A percentile compares a stretch with the other conserved stretches of the same genome.
phyloP scores from a whole-genome alignment of 116 monocot genomes.

The Dioscorea cayenensis region DNA sequence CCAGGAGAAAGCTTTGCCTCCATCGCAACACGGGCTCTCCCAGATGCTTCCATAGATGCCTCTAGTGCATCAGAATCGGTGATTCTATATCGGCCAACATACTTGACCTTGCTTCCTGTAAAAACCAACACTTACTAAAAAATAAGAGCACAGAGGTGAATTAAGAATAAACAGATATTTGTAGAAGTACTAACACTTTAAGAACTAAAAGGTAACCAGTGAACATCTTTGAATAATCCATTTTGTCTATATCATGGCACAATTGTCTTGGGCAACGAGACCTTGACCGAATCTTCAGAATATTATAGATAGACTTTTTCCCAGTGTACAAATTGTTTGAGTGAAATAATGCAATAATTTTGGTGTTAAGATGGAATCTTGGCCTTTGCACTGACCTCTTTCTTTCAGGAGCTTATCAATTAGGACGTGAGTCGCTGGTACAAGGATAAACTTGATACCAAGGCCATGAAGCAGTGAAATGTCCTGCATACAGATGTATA shows the following conservation, averaged over 20 bases:
- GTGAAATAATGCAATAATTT: neutral
- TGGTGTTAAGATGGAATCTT: neutral
- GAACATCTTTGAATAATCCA: neutral
- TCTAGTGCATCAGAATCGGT: conserved; percentile 60
- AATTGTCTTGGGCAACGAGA: neutral
- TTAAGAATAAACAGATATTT: neutral
- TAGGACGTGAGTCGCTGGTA: conserved; percentile 80
- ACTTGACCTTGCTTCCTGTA: conserved; percentile 53
- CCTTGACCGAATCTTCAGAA: neutral
- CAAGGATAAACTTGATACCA: conserved; percentile 86
- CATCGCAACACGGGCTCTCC: conserved; percentile 41
- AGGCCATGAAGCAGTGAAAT: conserved; percentile 94
- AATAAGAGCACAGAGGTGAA: neutral
- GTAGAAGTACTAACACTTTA: neutral
- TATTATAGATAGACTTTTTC: neutral
- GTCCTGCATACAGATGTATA: conserved; percentile 42
- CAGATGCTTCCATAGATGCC: conserved; percentile 75
- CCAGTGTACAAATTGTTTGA: too few species aligned
- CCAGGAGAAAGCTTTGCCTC: conserved; percentile 84
- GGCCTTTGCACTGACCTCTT: conserved; percentile 35
- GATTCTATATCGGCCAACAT: conserved; percentile 59
- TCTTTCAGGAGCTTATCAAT: conserved; percentile 75
- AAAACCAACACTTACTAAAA: neutral
- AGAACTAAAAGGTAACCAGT: neutral
- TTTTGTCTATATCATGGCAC: neutral